These are phyloP conservation scores for Vanderwaltozyma polyspora DNA, from an alignment of 805 yeast species.

Conservation along the genomic window DNA sequence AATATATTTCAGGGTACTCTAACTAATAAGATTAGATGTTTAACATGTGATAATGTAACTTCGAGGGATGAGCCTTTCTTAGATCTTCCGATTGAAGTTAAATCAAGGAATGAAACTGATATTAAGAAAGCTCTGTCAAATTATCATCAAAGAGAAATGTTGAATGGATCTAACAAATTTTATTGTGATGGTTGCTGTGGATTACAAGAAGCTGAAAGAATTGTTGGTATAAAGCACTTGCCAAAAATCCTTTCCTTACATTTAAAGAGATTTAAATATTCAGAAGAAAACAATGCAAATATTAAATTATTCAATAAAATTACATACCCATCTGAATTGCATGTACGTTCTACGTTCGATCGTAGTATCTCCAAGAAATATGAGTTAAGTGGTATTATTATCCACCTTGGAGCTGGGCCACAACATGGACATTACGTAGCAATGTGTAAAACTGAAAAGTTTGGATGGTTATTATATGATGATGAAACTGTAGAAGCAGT, in stretches of 20 bases:
- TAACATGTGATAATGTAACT: conserved; percentile 76
- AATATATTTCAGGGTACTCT: conserved; percentile 73
- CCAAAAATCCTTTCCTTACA: conserved; percentile 78
- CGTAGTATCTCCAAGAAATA: conserved; percentile 43
- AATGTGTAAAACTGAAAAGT: conserved; percentile 60
- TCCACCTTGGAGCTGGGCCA: conserved; percentile 96
- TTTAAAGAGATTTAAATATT: conserved; percentile 83
- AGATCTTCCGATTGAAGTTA: conserved; percentile 78
- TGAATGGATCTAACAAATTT: conserved; percentile 80
- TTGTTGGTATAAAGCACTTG: conserved; percentile 64
- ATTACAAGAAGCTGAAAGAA: conserved; percentile 86
- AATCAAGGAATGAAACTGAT: conserved; percentile 60
- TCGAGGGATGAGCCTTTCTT: conserved; percentile 76
- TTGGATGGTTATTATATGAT: conserved; percentile 88
- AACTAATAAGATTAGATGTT: conserved; percentile 80
- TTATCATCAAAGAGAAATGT: conserved; percentile 75
- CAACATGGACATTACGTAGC: conserved; percentile 95
- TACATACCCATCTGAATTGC: conserved; percentile 61
- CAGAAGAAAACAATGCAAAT: conserved; percentile 69
- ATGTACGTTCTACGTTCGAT: conserved; percentile 44
- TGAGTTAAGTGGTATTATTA: conserved; percentile 76
- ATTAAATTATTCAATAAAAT: conserved; percentile 81
- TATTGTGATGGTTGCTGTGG: conserved; percentile 86
- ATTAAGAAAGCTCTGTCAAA: conserved; percentile 34
- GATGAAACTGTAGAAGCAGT: conserved; percentile 91